Conservation (phyloP, 78 protist species). For the Parvularia atlantis region DNA sequence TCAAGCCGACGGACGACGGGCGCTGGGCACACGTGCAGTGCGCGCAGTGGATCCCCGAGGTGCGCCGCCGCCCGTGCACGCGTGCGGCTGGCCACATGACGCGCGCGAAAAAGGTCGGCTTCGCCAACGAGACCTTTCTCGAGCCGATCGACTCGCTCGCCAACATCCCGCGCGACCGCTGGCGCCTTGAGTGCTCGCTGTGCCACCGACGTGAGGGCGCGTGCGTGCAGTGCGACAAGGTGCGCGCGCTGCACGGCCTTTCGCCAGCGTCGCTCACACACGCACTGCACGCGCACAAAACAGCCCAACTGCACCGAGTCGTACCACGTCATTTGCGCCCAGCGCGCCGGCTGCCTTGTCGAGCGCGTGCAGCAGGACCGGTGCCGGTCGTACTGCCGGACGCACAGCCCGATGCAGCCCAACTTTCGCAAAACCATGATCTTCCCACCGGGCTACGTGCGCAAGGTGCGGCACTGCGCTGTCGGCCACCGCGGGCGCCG, state of each 20-base stretch:
- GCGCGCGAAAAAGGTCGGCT: too few species aligned
- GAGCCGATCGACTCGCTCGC: slow-evolving; percentile 1
- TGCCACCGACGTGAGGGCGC: slow-evolving; percentile 11
- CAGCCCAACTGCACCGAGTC: background rate
- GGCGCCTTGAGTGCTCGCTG: slow-evolving; percentile 4
- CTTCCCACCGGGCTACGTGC: too few species aligned
- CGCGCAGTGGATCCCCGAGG: slow-evolving; percentile 19
- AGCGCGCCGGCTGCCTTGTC: background rate
- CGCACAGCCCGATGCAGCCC: too few species aligned
- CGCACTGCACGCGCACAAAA: background rate
- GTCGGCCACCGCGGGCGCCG: too few species aligned
- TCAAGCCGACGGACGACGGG: slow-evolving; percentile 21
- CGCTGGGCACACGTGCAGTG: slow-evolving; percentile 30
- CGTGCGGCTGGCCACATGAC: too few species aligned
- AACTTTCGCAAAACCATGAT: too few species aligned
- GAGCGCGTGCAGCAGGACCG: background rate
- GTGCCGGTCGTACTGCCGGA: too few species aligned
- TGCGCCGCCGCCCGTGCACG: too few species aligned
- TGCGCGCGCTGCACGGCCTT: background rate
- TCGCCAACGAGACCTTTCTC: background rate
- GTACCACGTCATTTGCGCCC: background rate
- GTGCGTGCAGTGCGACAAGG: slow-evolving; percentile 14
- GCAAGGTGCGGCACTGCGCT: too few species aligned
- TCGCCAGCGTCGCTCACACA: background rate
- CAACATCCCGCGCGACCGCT: background rate